phyloP scores from a whole-genome alignment of 2,329 filamentous ascomycete species.

The Aspergillus jensenii region DNA sequence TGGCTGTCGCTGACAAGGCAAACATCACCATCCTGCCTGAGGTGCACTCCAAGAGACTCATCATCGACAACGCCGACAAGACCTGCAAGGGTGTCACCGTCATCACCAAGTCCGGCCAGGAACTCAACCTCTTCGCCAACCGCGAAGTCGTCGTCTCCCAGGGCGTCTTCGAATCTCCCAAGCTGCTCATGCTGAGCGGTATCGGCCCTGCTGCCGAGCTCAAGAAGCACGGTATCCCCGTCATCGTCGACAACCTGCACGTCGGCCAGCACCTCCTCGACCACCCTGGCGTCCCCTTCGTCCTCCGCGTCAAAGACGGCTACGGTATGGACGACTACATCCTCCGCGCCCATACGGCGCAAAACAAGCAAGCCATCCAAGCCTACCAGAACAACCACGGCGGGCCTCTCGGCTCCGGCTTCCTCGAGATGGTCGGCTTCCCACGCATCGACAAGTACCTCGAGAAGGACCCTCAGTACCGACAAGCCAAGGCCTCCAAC shows the following conservation, averaged over 20 bases:
- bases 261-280: constrained; percentile 36
- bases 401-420: constrained; percentile 43
- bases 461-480: constrained; percentile 48
- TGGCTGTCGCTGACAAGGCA: constrained; percentile 53
- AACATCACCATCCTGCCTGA: constrained; percentile 56
- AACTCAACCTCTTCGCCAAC: constrained; percentile 49
- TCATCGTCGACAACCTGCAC: constrained; percentile 34
- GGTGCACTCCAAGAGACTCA: constrained; percentile 53
- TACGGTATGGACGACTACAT: constrained; percentile 42
- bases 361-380: constrained; percentile 32
- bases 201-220: constrained; percentile 46
- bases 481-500: constrained; percentile 42
- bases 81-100: constrained; percentile 50
- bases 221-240: constrained; percentile 26
- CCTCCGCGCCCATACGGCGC: constrained; percentile 34
- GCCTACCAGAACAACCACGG: constrained; percentile 41
- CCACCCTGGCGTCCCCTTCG: constrained; percentile 43
- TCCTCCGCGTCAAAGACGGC: constrained; percentile 45
- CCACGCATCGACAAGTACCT: constrained; percentile 19
- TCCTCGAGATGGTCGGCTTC: constrained; percentile 57
- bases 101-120: constrained; percentile 41
- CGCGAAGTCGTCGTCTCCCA: constrained; percentile 51
- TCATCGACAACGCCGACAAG: constrained; percentile 50
- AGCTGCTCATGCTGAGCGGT: constrained; percentile 52
- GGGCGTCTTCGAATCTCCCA: constrained; percentile 54